Evolutionary conservation across 2,329 filamentous ascomycete genomes (phyloP).

Genomic region (Exophiala mesophila): DNA sequence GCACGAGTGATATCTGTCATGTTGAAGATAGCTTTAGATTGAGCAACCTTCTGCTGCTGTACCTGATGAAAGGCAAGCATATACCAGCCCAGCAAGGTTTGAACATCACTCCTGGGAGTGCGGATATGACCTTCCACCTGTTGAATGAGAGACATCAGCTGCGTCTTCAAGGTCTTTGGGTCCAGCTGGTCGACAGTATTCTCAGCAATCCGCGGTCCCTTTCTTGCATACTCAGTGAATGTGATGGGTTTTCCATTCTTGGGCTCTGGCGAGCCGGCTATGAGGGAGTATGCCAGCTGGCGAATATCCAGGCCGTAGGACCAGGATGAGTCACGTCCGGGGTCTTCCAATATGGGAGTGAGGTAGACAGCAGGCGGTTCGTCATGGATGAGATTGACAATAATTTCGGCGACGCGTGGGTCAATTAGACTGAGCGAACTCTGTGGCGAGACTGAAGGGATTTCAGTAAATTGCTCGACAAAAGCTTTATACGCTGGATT

Average conservation of each 20-base stretch:
- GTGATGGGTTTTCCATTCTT: conserved; percentile 8
- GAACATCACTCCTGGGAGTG: background rate
- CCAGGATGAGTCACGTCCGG: conserved; percentile 54
- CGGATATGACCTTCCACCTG: background rate
- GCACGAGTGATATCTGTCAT: conserved; percentile 1
- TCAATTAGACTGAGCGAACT: conserved; percentile 35
- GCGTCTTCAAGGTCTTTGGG: background rate
- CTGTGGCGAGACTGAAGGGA: background rate
- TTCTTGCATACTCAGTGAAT: conserved; percentile 22
- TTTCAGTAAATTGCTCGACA: background rate
- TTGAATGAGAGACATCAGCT: background rate
- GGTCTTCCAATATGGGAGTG: conserved; percentile 57
- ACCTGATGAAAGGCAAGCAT: conserved; percentile 11
- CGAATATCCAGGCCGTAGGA: conserved; percentile 48
- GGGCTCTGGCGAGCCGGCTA: conserved; percentile 26
- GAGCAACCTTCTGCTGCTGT: conserved; percentile 9
- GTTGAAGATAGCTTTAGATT: conserved; percentile 4
- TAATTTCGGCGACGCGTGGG: conserved; percentile 48
- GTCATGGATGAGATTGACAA: conserved; percentile 39
- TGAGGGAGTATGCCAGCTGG: conserved; percentile 51
- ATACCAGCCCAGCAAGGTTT: conserved; percentile 14
- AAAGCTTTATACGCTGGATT: background rate
- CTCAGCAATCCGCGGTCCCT: conserved; percentile 30
- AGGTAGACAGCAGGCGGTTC: conserved; percentile 53
- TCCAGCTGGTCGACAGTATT: background rate